Evolutionary conservation across 768 basidiomycete genomes (phyloP).

Genomic region (Ramaria rubella): DNA sequence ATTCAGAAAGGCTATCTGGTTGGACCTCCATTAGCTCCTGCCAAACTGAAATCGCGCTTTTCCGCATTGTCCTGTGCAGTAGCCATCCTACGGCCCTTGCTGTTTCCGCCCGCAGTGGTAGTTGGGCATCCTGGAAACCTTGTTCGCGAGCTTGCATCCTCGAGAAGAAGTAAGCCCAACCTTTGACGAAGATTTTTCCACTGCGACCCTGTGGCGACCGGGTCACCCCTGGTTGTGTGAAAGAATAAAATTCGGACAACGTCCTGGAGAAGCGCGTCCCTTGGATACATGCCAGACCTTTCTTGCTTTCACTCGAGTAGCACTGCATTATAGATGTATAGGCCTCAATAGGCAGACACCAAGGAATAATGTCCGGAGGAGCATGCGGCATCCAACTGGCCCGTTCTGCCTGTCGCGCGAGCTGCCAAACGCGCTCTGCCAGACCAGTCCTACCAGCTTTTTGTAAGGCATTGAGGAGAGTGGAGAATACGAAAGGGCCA

Average conservation of each 20-base stretch:
- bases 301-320: slow-evolving; percentile 32
- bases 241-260: background rate
- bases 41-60: slow-evolving; percentile 24
- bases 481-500: slow-evolving; percentile 56
- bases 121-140: slow-evolving; percentile 16
- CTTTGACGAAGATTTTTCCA: slow-evolving; percentile 22
- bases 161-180: slow-evolving; percentile 32
- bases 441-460: slow-evolving; percentile 49
- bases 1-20: background rate
- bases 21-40: background rate
- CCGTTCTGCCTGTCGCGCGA: slow-evolving; percentile 53
- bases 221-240: too few relatives aligned
- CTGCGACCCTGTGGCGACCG: slow-evolving; percentile 15
- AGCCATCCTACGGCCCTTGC: slow-evolving; percentile 22
- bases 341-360: slow-evolving; percentile 58
- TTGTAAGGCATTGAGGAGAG: slow-evolving; percentile 52
- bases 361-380: slow-evolving; percentile 28
- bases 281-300: slow-evolving; percentile 1
- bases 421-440: slow-evolving; percentile 58
- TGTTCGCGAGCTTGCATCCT: slow-evolving; percentile 4
- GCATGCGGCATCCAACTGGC: slow-evolving; percentile 38
- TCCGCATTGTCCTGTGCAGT: slow-evolving; percentile 33
- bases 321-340: slow-evolving; percentile 69
- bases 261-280: background rate
- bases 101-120: slow-evolving; percentile 16